Base-by-base conservation (phyloP, 768 basidiomycete species). In the Termitomyces sp. region DNA sequence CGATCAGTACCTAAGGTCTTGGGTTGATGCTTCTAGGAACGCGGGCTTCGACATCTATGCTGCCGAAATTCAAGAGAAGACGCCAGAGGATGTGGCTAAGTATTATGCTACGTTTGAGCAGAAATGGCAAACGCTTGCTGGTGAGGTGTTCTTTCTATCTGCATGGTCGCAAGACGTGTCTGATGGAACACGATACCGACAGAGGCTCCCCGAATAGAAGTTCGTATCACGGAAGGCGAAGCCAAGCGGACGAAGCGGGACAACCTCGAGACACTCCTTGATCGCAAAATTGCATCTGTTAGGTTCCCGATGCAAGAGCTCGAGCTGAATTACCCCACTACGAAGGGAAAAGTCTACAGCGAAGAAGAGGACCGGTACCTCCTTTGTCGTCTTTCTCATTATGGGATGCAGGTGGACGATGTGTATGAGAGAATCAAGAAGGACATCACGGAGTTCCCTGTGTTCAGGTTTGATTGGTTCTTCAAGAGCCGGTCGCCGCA, bases 401-500 rank as follows among this genome's bases (percentile, higher is more conserved):
- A 98, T 62, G 94, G 94, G 23, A 86, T 98, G 79, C 85, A 87
- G 54, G 74, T 80, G 15, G 91, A 91, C 50, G 94, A 97, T 64
- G 89, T 93, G 26, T 97, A 94, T 66, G 96, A 99, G 66, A 75
- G 87, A 53, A 97, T 98, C 73, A 97, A 96, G 81, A 85, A 87
- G 70, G 96, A 98, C 70, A 94, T 98, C 61, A 87, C 85, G 15
- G 95, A 98, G 72, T 98, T 94, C 72, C 95, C 96, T 1, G 89
- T 95, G 14, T 99, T 98, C 75, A 79, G 95, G 21, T 98, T 98
- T 64, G 94, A 98, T 66, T 98, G 94, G 96, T 98, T 97, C 76
- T 89, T 94, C 79, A 95, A 96, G 77, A 93, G 91, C 61, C 76
- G 96, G 54, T 91, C 89, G 11, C 86, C 92, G 3, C 86, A 91